These are phyloP conservation scores for Alnus glutinosa DNA, from an alignment of 306 rosid genomes.

Conservation along the genomic window DNA sequence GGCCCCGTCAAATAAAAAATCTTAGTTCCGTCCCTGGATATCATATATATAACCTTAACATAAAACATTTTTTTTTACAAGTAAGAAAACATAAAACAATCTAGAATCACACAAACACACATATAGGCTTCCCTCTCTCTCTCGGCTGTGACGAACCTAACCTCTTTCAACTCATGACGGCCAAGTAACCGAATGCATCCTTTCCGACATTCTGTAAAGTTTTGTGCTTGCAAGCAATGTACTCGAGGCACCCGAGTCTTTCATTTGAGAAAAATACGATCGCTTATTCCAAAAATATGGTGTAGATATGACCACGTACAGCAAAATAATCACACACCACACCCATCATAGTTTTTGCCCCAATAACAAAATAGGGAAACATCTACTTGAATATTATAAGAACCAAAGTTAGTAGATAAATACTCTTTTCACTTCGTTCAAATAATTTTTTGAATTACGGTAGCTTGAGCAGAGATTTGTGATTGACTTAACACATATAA, in stretches of 20 bases:
- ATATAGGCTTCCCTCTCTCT: neutral
- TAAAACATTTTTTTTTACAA: no score
- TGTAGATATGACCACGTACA: no score
- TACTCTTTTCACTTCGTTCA: no score
- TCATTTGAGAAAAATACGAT: neutral
- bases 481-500: neutral
- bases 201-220: neutral
- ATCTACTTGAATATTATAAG: neutral
- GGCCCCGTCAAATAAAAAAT: no score
- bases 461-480: neutral
- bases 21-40: no score
- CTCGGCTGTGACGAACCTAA: neutral
- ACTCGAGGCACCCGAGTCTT: neutral
- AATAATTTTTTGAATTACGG: no score
- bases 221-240: neutral
- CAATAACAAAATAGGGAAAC: neutral
- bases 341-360: neutral
- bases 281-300: no score
- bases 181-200: neutral
- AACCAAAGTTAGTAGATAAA: no score
- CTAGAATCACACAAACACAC: neutral
- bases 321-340: neutral
- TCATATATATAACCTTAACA: no score
- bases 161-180: neutral
- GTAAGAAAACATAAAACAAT: no score